A percentile compares a stretch with the other conserved stretches of the same genome.
phyloP scores from a whole-genome alignment of 177 flowering plant species.

The Vitis hybrid region DNA sequence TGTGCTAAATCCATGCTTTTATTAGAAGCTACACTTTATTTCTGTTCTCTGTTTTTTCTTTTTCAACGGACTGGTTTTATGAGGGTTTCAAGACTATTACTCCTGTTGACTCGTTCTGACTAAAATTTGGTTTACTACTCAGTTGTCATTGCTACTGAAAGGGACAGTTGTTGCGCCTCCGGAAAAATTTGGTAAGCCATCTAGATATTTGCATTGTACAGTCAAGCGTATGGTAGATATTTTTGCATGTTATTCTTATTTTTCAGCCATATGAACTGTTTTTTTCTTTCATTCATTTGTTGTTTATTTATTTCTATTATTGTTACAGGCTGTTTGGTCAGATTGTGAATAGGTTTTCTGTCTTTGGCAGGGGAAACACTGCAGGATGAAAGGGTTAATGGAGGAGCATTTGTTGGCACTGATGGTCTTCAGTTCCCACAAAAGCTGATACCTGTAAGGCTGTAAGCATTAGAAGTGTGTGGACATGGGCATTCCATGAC shows the following conservation, averaged over 20 bases:
- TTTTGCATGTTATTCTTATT: background rate
- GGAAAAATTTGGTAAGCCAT: constrained; percentile 84
- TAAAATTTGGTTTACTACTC: constrained; percentile 16
- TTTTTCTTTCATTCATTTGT: background rate
- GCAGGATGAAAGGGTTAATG: constrained; percentile 91
- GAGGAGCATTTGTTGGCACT: constrained; percentile 73
- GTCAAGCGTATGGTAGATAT: background rate
- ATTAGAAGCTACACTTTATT: background rate
- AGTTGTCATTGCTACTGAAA: constrained; percentile 89
- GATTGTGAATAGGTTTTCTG: background rate
- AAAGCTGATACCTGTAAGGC: constrained; percentile 91
- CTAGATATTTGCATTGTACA: constrained; percentile 1
- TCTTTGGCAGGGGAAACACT: constrained; percentile 73
- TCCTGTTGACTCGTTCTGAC: constrained; percentile 19
- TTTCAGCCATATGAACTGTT: background rate
- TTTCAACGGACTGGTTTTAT: background rate
- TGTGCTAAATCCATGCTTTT: background rate
- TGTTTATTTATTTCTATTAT: background rate
- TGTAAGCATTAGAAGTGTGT: constrained; percentile 39
- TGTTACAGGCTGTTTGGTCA: background rate
- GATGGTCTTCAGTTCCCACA: constrained; percentile 92
- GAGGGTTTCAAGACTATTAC: background rate
- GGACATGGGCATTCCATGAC: background rate
- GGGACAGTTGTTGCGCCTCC: constrained; percentile 99
- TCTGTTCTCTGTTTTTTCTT: background rate